Base-by-base conservation (phyloP, 192 early-diverging fungal genomes). In the Dissophora ornata region DNA sequence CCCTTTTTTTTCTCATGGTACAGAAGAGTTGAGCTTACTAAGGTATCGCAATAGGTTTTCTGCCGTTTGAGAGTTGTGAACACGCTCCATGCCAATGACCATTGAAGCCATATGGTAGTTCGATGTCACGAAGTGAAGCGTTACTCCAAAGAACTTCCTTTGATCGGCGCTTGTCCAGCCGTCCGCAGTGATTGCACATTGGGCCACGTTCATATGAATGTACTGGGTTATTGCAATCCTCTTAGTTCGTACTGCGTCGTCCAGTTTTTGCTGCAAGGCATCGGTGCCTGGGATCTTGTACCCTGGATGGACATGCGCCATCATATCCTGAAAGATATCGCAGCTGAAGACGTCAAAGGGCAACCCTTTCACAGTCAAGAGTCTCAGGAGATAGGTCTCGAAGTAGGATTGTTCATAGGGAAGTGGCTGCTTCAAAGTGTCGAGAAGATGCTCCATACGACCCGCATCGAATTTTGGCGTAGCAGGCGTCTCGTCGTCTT, bases 81-180 rank as follows among this genome's bases (percentile, higher is more conserved):
- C 44, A 12, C 60, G 60, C 32, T 62, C 47, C 45, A 50, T 50
- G 29, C 47, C 60, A 50, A 50, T 62, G 22, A 62, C 33, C 10
- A 50, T 22, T 62, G 60, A 62, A 38, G 47, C 30, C 15, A 33
- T 18, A 12, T 36, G 2, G 29, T 25, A 62, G 6, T 24, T 32
- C 3, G 12, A 13, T 15, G 60, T 22, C 7, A 50, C 2, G 24
- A 62, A 48, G 38, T 62, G 46, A 38, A 50, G 21, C 21, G 60
- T 36, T 2, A 50, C 24, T 25, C 60, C 60, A 7, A 60, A 47
- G 44, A 46, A 47, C 42, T 60, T 60, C 18, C 26, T 60, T 46
- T 30, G 57, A 60, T 60, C 57, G 1, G 30, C 38, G n/a, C 57
- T 60, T 47, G 57, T 60, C 57, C 57, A 60, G 28, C 58, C 25